Evolutionary conservation across 305 asterid species (phyloP).

Genomic region (Fraxinus angustifolia): DNA sequence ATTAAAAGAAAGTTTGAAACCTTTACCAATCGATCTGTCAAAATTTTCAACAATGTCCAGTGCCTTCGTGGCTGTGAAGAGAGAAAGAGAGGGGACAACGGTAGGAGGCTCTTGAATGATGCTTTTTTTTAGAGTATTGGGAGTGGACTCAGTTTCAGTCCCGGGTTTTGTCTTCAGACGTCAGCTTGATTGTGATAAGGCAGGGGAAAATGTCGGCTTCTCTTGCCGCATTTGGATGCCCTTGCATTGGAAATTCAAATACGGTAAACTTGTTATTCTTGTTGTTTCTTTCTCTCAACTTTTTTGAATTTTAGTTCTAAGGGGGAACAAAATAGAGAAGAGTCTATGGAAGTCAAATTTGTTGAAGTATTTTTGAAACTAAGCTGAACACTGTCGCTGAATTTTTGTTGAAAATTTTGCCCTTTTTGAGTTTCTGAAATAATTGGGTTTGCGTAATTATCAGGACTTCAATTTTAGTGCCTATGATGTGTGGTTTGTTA

Average conservation of each 20-base stretch:
- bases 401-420: not conserved
- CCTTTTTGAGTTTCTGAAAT: not conserved
- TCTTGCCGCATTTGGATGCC: conserved; percentile 78
- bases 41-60: too few species aligned
- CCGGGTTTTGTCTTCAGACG: conserved; percentile 30
- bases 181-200: conserved; percentile 22
- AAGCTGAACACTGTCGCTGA: conserved; percentile 12
- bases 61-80: too few species aligned
- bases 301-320: not conserved
- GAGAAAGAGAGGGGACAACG: too few species aligned
- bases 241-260: conserved; percentile 76
- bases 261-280: conserved; percentile 43
- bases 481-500: conserved; percentile 10
- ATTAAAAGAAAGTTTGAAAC: conserved; percentile 39
- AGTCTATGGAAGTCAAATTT: conserved; percentile 31
- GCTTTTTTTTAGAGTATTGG: not conserved
- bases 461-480: not conserved
- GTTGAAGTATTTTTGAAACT: conserved; percentile 27
- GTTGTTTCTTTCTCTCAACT: conserved; percentile 4
- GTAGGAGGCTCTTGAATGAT: too few species aligned
- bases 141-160: conserved; percentile 22
- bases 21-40: too few species aligned
- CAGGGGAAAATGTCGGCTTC: conserved; percentile 66
- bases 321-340: conserved; percentile 14
- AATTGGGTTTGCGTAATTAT: not conserved